These are phyloP conservation scores for Ophiostoma novo-ulmi DNA, from an alignment of 2,329 filamentous ascomycete genomes.

Conservation along the genomic window DNA sequence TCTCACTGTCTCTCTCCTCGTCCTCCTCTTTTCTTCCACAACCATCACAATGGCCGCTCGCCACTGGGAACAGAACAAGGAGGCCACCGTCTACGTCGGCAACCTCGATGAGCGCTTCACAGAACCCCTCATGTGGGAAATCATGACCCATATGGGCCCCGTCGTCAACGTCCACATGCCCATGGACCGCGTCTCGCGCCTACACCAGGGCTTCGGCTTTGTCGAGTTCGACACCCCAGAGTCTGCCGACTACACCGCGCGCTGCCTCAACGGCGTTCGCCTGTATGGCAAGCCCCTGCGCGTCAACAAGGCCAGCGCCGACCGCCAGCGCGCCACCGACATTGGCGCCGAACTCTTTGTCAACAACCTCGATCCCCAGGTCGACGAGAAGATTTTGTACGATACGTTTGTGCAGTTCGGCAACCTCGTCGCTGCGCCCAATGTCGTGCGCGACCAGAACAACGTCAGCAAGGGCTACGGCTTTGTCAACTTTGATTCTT, in stretches of 20 bases:
- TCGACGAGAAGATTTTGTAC: slow-evolving; percentile 92
- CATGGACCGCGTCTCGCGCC: slow-evolving; percentile 94
- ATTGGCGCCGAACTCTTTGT: slow-evolving; percentile 96
- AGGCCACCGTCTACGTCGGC: slow-evolving; percentile 95
- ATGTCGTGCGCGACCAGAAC: slow-evolving; percentile 84
- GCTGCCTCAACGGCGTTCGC: slow-evolving; percentile 93
- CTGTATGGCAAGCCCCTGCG: slow-evolving; percentile 91
- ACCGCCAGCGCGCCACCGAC: slow-evolving; percentile 89
- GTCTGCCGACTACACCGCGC: slow-evolving; percentile 93
- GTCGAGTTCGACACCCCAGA: slow-evolving; percentile 95
- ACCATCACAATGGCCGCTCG: slow-evolving; percentile 30
- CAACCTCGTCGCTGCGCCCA: slow-evolving; percentile 74
- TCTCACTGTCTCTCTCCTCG: not conserved
- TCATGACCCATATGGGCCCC: slow-evolving; percentile 96
- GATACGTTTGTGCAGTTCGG: slow-evolving; percentile 93
- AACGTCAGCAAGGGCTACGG: slow-evolving; percentile 92
- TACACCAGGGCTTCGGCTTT: slow-evolving; percentile 96
- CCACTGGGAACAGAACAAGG: slow-evolving; percentile 89
- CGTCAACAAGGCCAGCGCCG: slow-evolving; percentile 87
- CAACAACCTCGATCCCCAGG: slow-evolving; percentile 89
- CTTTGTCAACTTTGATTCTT: slow-evolving; percentile 88
- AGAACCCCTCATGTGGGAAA: slow-evolving; percentile 87
- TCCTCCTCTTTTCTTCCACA: not conserved
- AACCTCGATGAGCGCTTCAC: slow-evolving; percentile 96
- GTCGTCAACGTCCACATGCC: slow-evolving; percentile 98